phyloP scores from a whole-genome alignment of 2,329 filamentous ascomycete species.

The Helicocarpus griseus region DNA sequence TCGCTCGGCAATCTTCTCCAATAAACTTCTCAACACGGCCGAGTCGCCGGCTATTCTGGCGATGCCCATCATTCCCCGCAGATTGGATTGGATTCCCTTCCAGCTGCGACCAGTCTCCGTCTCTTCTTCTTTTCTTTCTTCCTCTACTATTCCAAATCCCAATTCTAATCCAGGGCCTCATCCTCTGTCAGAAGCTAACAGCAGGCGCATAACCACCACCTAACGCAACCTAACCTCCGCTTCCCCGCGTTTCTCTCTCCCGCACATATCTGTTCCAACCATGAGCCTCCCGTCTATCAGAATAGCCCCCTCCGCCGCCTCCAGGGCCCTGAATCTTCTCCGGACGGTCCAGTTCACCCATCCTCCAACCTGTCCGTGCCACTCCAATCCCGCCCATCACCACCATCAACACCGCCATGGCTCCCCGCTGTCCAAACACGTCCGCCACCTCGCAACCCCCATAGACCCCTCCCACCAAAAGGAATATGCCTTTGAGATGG shows the following conservation, averaged over 20 bases:
- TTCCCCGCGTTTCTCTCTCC: too few species aligned
- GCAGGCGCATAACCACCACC: background rate
- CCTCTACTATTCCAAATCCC: too few species aligned
- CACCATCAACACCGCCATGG: slow-evolving; percentile 51
- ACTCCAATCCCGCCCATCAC: slow-evolving; percentile 76
- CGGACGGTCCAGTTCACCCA: slow-evolving; percentile 87
- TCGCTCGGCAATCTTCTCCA: too few species aligned
- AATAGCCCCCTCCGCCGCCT: slow-evolving; percentile 37
- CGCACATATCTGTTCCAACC: slow-evolving; percentile 6
- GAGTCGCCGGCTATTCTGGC: too few species aligned
- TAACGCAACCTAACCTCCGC: background rate
- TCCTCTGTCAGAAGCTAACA: too few species aligned
- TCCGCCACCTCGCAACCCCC: slow-evolving; percentile 63
- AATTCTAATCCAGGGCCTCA: too few species aligned
- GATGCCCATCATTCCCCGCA: too few species aligned
- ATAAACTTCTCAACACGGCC: too few species aligned
- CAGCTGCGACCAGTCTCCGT: too few species aligned
- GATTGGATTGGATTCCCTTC: too few species aligned
- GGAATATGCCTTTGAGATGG: slow-evolving; percentile 99
- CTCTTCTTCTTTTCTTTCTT: too few species aligned
- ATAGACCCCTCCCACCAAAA: slow-evolving; percentile 63
- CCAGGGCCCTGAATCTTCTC: slow-evolving; percentile 51
- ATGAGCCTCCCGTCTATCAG: slow-evolving; percentile 34
- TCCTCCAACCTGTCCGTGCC: slow-evolving; percentile 81
- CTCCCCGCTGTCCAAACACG: slow-evolving; percentile 35